Conservation (phyloP, 2,329 filamentous ascomycete genomes). For the Claviceps sp. region DNA sequence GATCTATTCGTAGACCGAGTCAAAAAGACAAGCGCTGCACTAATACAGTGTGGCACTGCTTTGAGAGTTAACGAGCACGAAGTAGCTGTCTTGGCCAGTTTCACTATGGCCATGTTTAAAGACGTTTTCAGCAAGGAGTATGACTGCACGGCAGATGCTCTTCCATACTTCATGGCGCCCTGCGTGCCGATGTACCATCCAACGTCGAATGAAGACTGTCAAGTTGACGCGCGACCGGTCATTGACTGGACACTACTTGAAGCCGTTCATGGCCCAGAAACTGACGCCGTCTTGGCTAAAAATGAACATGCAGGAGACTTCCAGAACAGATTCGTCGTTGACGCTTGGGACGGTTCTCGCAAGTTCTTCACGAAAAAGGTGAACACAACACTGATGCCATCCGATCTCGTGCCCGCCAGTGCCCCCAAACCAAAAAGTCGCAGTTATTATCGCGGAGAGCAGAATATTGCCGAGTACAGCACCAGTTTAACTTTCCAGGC, state of each 20-base stretch:
- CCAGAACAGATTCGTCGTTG: slow-evolving; percentile 38
- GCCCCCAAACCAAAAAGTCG: slow-evolving; percentile 35
- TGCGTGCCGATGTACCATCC: neutral
- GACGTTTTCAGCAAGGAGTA: slow-evolving; percentile 88
- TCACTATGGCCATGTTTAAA: slow-evolving; percentile 63
- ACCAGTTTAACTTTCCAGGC: slow-evolving; percentile 57
- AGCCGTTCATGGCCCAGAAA: slow-evolving; percentile 17
- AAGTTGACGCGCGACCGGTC: neutral
- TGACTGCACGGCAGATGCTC: slow-evolving; percentile 43
- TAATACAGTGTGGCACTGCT: slow-evolving; percentile 27
- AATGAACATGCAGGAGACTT: slow-evolving; percentile 19
- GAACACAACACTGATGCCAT: slow-evolving; percentile 44
- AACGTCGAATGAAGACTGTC: neutral
- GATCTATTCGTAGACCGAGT: slow-evolving; percentile 58
- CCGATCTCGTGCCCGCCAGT: slow-evolving; percentile 49
- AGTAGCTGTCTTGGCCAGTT: slow-evolving; percentile 47
- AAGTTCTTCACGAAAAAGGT: slow-evolving; percentile 44
- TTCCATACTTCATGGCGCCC: slow-evolving; percentile 80
- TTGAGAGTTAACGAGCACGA: slow-evolving; percentile 30
- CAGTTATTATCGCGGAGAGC: slow-evolving; percentile 24
- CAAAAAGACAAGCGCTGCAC: slow-evolving; percentile 43
- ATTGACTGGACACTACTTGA: slow-evolving; percentile 52
- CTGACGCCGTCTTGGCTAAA: slow-evolving; percentile 7
- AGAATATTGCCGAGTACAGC: slow-evolving; percentile 71
- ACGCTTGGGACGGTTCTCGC: slow-evolving; percentile 48